These are phyloP conservation scores for Triglochin maritima DNA, from an alignment of 106 monocot species.

Conservation along the genomic window DNA sequence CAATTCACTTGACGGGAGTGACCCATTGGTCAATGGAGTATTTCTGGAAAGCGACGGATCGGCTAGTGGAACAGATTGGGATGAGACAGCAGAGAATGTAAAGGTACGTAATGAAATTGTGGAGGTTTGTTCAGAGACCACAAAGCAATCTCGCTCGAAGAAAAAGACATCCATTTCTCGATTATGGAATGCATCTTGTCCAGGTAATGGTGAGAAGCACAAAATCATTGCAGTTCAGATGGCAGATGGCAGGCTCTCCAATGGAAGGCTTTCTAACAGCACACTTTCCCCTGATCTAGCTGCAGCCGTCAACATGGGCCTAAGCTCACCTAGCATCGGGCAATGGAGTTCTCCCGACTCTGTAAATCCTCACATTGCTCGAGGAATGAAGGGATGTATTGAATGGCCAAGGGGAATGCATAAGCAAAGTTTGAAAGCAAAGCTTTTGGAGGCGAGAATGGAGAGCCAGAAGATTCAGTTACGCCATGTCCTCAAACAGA, in stretches of 20 bases:
- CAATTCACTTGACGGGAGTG: slow-evolving; percentile 71
- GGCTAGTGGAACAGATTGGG: slow-evolving; percentile 50
- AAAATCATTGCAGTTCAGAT: slow-evolving; percentile 12
- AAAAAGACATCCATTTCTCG: slow-evolving; percentile 48
- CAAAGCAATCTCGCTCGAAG: slow-evolving; percentile 37
- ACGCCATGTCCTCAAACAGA: slow-evolving; percentile 62
- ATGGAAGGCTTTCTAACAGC: slow-evolving; percentile 26
- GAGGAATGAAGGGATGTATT: slow-evolving; percentile 32
- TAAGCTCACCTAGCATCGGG: slow-evolving; percentile 11
- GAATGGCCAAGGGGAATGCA: slow-evolving; percentile 44
- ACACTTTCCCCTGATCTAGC: slow-evolving; percentile 23
- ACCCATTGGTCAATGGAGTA: slow-evolving; percentile 57
- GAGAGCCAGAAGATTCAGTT: slow-evolving; percentile 64
- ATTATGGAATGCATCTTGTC: slow-evolving; percentile 62
- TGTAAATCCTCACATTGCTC: slow-evolving; percentile 5
- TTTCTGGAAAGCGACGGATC: slow-evolving; percentile 49
- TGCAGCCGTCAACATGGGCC: neutral
- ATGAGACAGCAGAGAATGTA: slow-evolving; percentile 26
- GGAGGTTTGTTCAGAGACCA: slow-evolving; percentile 44
- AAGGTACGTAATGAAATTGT: slow-evolving; percentile 37
- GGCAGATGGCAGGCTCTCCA: slow-evolving; percentile 11
- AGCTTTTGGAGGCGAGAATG: slow-evolving; percentile 58
- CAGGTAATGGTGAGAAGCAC: slow-evolving; percentile 19
- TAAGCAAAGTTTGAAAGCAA: slow-evolving; percentile 60
- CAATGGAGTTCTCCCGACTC: slow-evolving; percentile 20